Evolutionary conservation across 2,329 filamentous ascomycete species (phyloP).

Genomic region (Colletotrichum sp.): DNA sequence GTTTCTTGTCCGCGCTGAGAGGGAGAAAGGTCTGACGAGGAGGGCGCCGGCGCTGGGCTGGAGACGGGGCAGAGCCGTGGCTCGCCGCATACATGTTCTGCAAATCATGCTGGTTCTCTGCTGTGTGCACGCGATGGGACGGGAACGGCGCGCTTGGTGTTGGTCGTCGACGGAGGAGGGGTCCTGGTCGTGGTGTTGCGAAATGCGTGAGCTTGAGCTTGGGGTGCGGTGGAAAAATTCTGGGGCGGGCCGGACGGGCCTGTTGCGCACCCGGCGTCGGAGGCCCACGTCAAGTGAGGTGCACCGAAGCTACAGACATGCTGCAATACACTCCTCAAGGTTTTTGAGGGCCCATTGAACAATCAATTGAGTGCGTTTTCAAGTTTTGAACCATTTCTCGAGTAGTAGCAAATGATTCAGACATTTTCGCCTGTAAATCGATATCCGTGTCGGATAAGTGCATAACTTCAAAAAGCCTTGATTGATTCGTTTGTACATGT

Average conservation of each 20-base stretch:
- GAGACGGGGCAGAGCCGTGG: slow-evolving; percentile 37
- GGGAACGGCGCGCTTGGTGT: background rate
- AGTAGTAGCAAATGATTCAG: background rate
- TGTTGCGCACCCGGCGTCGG: slow-evolving; percentile 7
- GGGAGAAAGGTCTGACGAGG: slow-evolving; percentile 44
- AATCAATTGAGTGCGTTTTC: background rate
- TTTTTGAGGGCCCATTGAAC: background rate
- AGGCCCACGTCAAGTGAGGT: background rate
- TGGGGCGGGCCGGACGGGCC: slow-evolving; percentile 22
- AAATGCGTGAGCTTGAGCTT: slow-evolving; percentile 10
- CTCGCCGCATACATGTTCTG: slow-evolving; percentile 54
- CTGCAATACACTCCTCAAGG: background rate
- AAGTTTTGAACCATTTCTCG: background rate
- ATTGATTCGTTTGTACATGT: slow-evolving; percentile 22
- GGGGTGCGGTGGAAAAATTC: slow-evolving; percentile 22
- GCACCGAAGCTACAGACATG: background rate
- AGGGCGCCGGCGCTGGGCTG: slow-evolving; percentile 14
- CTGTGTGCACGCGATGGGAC: background rate
- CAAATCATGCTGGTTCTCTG: slow-evolving; percentile 39
- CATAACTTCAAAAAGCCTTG: slow-evolving; percentile 12
- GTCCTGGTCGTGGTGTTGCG: slow-evolving; percentile 7
- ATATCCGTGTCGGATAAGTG: background rate
- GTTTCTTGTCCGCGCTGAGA: slow-evolving; percentile 28
- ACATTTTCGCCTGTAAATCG: background rate
- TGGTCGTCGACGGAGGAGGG: background rate